These are phyloP conservation scores for Allodekkera sacchari DNA, from an alignment of 805 yeast genomes.

Conservation along the genomic window DNA sequence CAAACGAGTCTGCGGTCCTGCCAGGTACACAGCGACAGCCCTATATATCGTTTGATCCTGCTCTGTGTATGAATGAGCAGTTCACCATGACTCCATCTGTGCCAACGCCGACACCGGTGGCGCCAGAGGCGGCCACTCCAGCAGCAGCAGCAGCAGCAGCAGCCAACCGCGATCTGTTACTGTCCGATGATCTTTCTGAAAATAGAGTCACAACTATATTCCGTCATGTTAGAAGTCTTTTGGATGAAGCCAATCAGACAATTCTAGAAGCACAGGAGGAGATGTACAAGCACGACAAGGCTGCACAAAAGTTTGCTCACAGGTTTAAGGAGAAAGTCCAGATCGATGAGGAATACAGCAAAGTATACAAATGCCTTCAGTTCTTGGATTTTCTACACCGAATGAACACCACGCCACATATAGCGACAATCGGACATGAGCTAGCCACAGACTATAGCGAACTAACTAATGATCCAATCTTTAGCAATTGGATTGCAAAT, in stretches of 20 bases:
- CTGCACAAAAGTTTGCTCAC: neutral
- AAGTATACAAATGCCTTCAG: slow-evolving; percentile 18
- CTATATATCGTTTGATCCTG: too few species aligned
- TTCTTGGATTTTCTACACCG: slow-evolving; percentile 21
- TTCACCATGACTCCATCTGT: too few species aligned
- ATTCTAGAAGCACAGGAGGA: slow-evolving; percentile 21
- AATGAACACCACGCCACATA: slow-evolving; percentile 18
- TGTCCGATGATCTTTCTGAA: slow-evolving; percentile 11
- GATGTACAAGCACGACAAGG: slow-evolving; percentile 14
- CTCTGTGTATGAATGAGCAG: too few species aligned
- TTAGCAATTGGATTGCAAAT: slow-evolving; percentile 18
- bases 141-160: neutral
- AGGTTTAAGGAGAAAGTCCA: neutral
- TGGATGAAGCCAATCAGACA: slow-evolving; percentile 19
- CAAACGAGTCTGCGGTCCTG: too few species aligned
- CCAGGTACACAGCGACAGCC: too few species aligned
- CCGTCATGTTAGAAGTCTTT: slow-evolving; percentile 18
- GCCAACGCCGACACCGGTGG: slow-evolving; percentile 1
- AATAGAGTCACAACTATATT: slow-evolving; percentile 18
- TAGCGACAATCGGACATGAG: slow-evolving; percentile 13
- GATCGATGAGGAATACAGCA: slow-evolving; percentile 17
- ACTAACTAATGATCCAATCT: slow-evolving; percentile 16
- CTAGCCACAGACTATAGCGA: slow-evolving; percentile 16
- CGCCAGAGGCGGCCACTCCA: neutral
- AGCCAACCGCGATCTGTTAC: slow-evolving; percentile 1